Conservation (phyloP, 2,329 filamentous ascomycete genomes). For the Talaromyces sp. region DNA sequence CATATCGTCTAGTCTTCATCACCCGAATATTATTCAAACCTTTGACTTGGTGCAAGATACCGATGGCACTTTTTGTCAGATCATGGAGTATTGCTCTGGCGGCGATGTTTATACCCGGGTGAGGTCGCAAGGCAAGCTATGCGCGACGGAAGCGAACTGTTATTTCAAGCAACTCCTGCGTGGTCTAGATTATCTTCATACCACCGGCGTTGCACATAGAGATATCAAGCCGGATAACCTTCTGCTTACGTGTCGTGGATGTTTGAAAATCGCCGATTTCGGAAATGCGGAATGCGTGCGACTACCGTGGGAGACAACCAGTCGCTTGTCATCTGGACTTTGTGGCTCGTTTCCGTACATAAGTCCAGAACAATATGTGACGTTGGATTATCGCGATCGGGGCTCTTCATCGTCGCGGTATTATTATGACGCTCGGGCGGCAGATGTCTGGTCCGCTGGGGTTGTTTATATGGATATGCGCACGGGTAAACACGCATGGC, state of each 20-base stretch:
- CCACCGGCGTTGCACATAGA: constrained; percentile 75
- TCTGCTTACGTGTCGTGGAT: constrained; percentile 56
- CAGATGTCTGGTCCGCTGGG: constrained; percentile 91
- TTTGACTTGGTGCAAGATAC: constrained; percentile 82
- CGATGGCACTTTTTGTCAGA: constrained; percentile 74
- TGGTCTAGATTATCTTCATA: constrained; percentile 87
- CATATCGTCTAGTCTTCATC: constrained; percentile 82
- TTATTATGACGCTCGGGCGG: constrained; percentile 82
- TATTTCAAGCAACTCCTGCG: constrained; percentile 95
- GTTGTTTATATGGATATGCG: constrained; percentile 97
- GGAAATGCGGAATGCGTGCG: constrained; percentile 83
- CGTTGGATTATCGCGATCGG: constrained; percentile 55
- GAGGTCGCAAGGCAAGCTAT: constrained; percentile 75
- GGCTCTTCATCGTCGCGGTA: background rate
- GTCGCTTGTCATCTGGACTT: constrained; percentile 87
- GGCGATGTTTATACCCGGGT: constrained; percentile 84
- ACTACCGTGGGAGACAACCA: constrained; percentile 89
- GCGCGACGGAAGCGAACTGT: constrained; percentile 70
- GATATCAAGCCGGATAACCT: constrained; percentile 60
- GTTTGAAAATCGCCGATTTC: constrained; percentile 59
- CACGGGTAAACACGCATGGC: constrained; percentile 84
- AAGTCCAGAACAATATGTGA: constrained; percentile 76
- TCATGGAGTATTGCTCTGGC: constrained; percentile 90
- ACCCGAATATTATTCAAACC: constrained; percentile 88
- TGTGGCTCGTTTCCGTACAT: constrained; percentile 89